Evolutionary conservation across 108 stramenopile species (phyloP), one percentile per base, ranked within the genome.

Genomic region (Nitzschia sp.): DNA sequence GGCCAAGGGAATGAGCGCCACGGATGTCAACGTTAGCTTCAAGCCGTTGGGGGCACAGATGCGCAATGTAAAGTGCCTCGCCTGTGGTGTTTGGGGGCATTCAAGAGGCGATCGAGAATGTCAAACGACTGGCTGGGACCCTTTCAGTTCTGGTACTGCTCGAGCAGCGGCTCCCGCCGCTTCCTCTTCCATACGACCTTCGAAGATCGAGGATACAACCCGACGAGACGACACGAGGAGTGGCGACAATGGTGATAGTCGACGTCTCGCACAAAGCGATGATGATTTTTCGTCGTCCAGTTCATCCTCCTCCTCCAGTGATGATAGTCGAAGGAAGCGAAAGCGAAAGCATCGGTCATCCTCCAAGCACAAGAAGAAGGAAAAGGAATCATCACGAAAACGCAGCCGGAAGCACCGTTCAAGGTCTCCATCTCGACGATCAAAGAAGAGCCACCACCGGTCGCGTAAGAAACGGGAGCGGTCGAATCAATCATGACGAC

Each of bases 21-120:
- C 67, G 16, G 63, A 83, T 60, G 80, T 84, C 5, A 69, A 53
- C 52, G 78, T 93, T 41, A 81, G 73, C 30, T 90, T 90, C 59
- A 90, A 93, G 66, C 92, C 92, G 1, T 53, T 93, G 56, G 53
- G 53, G 53, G 68, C 83, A 46, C 87, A 90, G 33, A 54, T 93
- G 28, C 72, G 89, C 27, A 90, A 93, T 66, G 88, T 93, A 22
- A 74, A 80, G 26, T 93, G 92, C 66, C 45, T 93, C 57, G 78
- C 72, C 5, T 93, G 92, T 66, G 87, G 87, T 16, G 52, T 84
- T 16, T 93, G 92, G 89, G 92, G 92, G 21, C 92, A 93, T 75
- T 46, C 76, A 5, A 54, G 78, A 61, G 92, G 92, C 3, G 92
- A 93, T 58, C 69, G 89, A 30, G 92, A 93, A 56, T 93, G 92